Conservation (phyloP, 1,139 yeast species). For the Hemisphaericaspora xylofermentans region DNA sequence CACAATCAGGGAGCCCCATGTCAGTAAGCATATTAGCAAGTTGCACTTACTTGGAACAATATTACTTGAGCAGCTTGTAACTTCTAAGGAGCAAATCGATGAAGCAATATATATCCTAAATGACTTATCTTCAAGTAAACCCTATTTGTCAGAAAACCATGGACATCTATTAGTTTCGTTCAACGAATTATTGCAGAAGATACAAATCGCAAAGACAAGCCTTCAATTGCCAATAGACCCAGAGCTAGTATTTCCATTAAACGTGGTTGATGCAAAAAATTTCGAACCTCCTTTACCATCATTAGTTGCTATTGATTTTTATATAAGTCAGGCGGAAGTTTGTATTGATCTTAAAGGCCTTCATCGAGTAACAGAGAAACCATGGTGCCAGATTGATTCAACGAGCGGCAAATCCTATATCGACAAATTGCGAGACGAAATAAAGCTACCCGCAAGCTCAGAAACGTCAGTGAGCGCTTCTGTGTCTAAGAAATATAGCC, state of each 20-base stretch:
- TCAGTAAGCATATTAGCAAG: conserved; percentile 30
- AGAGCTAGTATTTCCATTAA: conserved; percentile 38
- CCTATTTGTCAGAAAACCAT: conserved; percentile 17
- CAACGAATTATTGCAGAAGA: conserved; percentile 25
- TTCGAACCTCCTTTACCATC: conserved; percentile 38
- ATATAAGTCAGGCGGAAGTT: conserved; percentile 46
- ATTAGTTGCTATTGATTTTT: conserved; percentile 38
- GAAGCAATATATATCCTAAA: conserved; percentile 28
- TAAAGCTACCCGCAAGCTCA: conserved; percentile 29
- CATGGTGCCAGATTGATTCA: conserved; percentile 41
- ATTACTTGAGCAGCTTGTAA: conserved; percentile 32
- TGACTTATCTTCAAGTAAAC: conserved; percentile 15
- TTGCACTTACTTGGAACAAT: conserved; percentile 31
- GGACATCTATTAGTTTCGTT: conserved; percentile 25
- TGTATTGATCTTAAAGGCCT: conserved; percentile 44
- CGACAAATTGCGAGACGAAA: conserved; percentile 43
- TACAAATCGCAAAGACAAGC: conserved; percentile 34
- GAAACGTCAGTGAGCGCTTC: not conserved
- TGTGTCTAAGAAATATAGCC: not conserved
- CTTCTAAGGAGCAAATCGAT: conserved; percentile 34
- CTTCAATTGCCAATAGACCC: conserved; percentile 48
- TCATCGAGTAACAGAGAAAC: conserved; percentile 37
- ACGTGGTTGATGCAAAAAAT: conserved; percentile 23
- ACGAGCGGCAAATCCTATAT: conserved; percentile 37
- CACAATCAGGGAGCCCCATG: conserved; percentile 29